phyloP scores from a whole-genome alignment of 2,329 filamentous ascomycete species.

The Monosporascus cannonballus region DNA sequence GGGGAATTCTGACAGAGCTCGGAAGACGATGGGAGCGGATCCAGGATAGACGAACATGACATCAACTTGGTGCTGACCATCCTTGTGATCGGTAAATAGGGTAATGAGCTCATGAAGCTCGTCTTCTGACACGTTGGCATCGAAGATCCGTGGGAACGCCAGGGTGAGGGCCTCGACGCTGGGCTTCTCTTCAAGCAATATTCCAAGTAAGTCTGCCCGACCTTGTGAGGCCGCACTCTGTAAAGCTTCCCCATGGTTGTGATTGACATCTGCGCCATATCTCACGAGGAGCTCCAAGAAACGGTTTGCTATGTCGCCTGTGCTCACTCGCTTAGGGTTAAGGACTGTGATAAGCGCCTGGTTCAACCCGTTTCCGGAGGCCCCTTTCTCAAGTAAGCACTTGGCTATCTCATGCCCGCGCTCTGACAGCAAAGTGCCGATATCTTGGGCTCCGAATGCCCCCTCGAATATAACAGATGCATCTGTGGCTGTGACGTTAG shows the following conservation, averaged over 20 bases:
- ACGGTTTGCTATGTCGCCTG: conserved; percentile 32
- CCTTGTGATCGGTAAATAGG: conserved; percentile 44
- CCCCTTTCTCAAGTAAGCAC: conserved; percentile 44
- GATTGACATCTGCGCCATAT: conserved; percentile 41
- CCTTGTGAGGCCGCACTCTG: conserved; percentile 47
- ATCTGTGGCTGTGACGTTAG: conserved; percentile 35
- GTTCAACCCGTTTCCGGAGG: conserved; percentile 39
- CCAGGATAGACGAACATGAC: conserved; percentile 38
- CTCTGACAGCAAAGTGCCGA: conserved; percentile 39
- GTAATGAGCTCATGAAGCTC: conserved; percentile 43
- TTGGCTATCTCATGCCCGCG: conserved; percentile 40
- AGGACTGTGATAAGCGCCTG: conserved; percentile 40
- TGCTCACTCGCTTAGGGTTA: conserved; percentile 32
- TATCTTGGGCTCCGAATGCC: conserved; percentile 36
- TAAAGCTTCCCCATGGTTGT: conserved; percentile 47
- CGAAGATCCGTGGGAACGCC: conserved; percentile 52
- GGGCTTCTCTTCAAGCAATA: conserved; percentile 45
- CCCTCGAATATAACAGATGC: conserved; percentile 39
- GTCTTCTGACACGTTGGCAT: conserved; percentile 42
- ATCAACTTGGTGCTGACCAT: conserved; percentile 44
- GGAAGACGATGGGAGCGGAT: conserved; percentile 43
- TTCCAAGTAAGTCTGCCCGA: conserved; percentile 41
- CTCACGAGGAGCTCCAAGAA: conserved; percentile 40
- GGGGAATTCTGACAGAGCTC: conserved; percentile 49
- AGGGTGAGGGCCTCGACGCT: conserved; percentile 42